phyloP scores from a whole-genome alignment of 306 rosid genomes.

The Geum urbanum region DNA sequence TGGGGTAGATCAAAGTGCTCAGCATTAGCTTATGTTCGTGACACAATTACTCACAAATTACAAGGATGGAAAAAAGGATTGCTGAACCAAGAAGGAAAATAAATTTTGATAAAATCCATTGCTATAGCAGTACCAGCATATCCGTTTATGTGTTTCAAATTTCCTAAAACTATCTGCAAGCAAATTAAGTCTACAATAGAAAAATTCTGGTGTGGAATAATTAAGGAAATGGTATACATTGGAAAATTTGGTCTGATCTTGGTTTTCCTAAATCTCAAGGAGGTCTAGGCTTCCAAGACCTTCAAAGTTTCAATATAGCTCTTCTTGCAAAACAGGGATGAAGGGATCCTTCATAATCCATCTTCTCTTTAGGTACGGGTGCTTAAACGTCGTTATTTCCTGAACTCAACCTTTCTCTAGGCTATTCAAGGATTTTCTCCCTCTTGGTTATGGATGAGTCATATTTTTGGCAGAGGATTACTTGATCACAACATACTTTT shows the following conservation, averaged over 20 bases:
- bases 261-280: not conserved
- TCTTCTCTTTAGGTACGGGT: too few species aligned
- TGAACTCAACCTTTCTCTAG: too few species aligned
- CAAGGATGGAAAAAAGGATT: too few species aligned
- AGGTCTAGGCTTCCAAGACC: not conserved
- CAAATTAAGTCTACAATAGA: not conserved
- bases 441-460: too few species aligned
- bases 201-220: not conserved
- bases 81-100: not conserved
- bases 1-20: not conserved
- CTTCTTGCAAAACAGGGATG: not conserved
- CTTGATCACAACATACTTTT: too few species aligned
- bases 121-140: not conserved
- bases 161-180: not conserved
- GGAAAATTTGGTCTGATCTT: not conserved
- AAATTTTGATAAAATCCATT: not conserved
- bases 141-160: not conserved
- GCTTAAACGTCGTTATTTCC: too few species aligned
- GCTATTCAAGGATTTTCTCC: too few species aligned
- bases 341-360: not conserved
- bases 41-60: too few species aligned
- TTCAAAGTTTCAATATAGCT: not conserved
- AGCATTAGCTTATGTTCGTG: not conserved
- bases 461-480: too few species aligned
- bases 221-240: not conserved